Conservation (phyloP, 192 early-diverging fungal genomes). For the Backusella tarrabulga region DNA sequence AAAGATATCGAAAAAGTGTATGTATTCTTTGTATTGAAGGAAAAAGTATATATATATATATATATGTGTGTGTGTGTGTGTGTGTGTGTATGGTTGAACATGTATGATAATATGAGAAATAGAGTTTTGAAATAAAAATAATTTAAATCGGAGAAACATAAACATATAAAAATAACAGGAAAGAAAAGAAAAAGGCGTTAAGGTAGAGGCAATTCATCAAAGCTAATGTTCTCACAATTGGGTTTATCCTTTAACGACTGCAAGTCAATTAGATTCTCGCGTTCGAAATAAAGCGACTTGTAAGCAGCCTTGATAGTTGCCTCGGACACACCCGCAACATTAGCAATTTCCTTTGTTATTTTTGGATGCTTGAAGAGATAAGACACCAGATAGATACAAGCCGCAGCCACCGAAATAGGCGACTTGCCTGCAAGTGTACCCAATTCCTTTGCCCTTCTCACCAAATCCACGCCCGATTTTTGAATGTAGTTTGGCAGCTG, state of each 20-base stretch:
- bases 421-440: slow-evolving; percentile 90
- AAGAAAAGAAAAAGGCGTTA: slow-evolving; percentile 5
- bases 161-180: no score
- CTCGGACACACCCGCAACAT: slow-evolving; percentile 89
- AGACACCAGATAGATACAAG: slow-evolving; percentile 86
- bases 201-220: slow-evolving; percentile 43
- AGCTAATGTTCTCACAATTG: slow-evolving; percentile 28
- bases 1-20: no score
- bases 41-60: no score
- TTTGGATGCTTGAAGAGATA: slow-evolving; percentile 69
- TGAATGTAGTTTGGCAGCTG: slow-evolving; percentile 67
- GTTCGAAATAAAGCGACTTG: slow-evolving; percentile 62
- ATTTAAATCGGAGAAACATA: background rate
- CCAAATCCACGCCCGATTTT: slow-evolving; percentile 70
- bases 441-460: slow-evolving; percentile 66
- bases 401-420: slow-evolving; percentile 90
- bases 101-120: background rate
- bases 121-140: background rate
- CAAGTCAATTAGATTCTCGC: slow-evolving; percentile 53
- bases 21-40: no score
- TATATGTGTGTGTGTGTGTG: no score
- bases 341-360: slow-evolving; percentile 75
- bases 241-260: slow-evolving; percentile 38
- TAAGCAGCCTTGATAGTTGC: slow-evolving; percentile 93
- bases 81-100: no score